Evolutionary conservation across 2,329 filamentous ascomycete genomes (phyloP).

Genomic region (Calonectria henricotiae): DNA sequence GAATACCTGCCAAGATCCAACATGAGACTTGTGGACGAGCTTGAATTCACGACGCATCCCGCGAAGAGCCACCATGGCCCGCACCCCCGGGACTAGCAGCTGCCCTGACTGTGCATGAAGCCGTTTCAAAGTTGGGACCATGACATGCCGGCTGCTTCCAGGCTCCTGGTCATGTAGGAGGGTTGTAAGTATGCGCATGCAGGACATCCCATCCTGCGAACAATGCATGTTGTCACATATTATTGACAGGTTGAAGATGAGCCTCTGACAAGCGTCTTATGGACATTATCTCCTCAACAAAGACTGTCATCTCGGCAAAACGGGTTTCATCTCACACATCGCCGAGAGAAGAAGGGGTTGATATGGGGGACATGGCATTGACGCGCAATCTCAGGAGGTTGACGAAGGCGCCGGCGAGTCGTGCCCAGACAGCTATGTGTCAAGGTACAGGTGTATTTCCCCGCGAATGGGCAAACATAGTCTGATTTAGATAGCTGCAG

Average conservation of each 20-base stretch:
- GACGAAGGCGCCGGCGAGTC: slow-evolving; percentile 45
- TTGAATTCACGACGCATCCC: slow-evolving; percentile 41
- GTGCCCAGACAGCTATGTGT: slow-evolving; percentile 41
- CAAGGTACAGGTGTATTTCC: slow-evolving; percentile 42
- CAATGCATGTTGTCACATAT: slow-evolving; percentile 43
- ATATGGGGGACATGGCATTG: slow-evolving; percentile 35
- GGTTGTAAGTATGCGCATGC: slow-evolving; percentile 45
- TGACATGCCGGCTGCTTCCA: slow-evolving; percentile 34
- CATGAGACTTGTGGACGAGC: slow-evolving; percentile 34
- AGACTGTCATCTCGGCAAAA: slow-evolving; percentile 45
- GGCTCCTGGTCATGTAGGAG: slow-evolving; percentile 42
- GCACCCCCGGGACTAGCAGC: slow-evolving; percentile 42
- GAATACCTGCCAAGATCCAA: slow-evolving; percentile 24
- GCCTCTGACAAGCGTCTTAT: slow-evolving; percentile 37
- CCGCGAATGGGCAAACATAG: slow-evolving; percentile 46
- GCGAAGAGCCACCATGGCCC: slow-evolving; percentile 35
- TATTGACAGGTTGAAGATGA: slow-evolving; percentile 46
- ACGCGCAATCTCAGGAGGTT: slow-evolving; percentile 43
- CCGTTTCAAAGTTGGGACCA: slow-evolving; percentile 43
- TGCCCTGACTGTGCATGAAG: slow-evolving; percentile 42
- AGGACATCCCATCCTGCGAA: slow-evolving; percentile 45
- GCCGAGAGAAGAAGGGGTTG: slow-evolving; percentile 23
- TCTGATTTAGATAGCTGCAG: slow-evolving; percentile 45
- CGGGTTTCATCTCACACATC: slow-evolving; percentile 46
- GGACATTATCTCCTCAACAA: slow-evolving; percentile 45